phyloP scores from a whole-genome alignment of 1,284 basidiomycete genomes.

The Ustilago esculenta region DNA sequence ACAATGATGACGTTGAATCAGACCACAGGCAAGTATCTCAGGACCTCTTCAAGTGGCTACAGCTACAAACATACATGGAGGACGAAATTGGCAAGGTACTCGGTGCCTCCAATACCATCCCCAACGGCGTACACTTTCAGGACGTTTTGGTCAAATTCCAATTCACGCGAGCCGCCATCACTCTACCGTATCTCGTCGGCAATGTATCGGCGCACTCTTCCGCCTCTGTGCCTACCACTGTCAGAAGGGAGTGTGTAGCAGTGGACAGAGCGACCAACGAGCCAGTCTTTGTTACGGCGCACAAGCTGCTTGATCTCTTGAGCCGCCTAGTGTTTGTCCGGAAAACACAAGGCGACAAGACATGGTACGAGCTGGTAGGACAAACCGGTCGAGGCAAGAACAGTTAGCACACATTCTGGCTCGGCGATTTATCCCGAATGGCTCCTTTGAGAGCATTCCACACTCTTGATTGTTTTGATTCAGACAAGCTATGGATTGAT shows the following conservation, averaged over 20 bases:
- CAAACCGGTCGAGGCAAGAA: conserved; percentile 17
- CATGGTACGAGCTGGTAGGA: conserved; percentile 36
- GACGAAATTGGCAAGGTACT: conserved; percentile 38
- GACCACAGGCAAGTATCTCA: conserved; percentile 35
- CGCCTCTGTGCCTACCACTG: conserved; percentile 1
- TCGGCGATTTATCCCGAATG: no score
- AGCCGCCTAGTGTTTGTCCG: conserved; percentile 23
- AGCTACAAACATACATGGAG: conserved; percentile 42
- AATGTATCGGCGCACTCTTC: neutral
- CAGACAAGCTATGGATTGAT: no score
- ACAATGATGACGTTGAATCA: conserved; percentile 38
- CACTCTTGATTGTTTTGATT: no score
- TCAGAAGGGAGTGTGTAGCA: conserved; percentile 25
- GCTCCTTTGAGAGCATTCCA: no score
- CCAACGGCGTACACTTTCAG: conserved; percentile 18
- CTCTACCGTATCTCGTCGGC: conserved; percentile 25
- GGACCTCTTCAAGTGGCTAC: conserved; percentile 46
- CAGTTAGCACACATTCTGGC: no score
- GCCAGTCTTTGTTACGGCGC: conserved; percentile 32
- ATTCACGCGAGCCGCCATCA: conserved; percentile 30
- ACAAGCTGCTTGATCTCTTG: conserved; percentile 17
- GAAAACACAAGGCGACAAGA: conserved; percentile 9
- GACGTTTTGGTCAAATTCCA: conserved; percentile 32
- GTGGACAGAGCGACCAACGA: conserved; percentile 18
- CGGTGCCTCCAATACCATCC: neutral